Evolutionary conservation across 164 flowering plant genomes (phyloP), one percentile per base, ranked within the genome.

Genomic region (Dillenia suffruticosa): DNA sequence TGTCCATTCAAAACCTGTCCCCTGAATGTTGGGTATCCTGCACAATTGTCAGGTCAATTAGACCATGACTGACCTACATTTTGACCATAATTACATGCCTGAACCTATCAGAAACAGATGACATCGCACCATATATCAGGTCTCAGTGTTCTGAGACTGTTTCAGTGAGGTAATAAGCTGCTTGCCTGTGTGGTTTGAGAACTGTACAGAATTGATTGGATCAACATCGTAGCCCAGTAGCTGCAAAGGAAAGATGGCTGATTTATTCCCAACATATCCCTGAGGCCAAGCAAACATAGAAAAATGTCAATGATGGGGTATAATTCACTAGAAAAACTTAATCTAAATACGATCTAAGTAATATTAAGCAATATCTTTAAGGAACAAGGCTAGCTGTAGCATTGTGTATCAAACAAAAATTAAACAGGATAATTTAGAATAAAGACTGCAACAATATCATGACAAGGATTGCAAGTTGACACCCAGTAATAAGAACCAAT

Each of bases 101-200:
- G 77, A 77, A 71, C 64, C 48, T 71, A 56, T 71, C 66, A 76
- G 66, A 51, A 62, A 68, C 64, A 64, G 64, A 73, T 70, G 74
- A 68, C 67, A 67, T 68, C 78, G 73, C 83, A 78, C 84, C 79
- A 58, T 71, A 72, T 67, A 68, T 82, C 71, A 75, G 70, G 76
- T 66, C 70, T 74, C 76, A 76, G 68, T 70, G 76, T 68, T 71
- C 67, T 73, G 67, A 81, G 75, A 73, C 65, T 61, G 67, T 65
- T 65, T 66, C 72, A 77, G 65, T 71, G 73, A 75, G 79, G 79
- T 72, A 59, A 62, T 73, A 81, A 83, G 81, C 82, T 74, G 84
- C 96, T 92, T 89, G 87, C 98, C 98, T 83, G 99, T 95, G 80
- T 95, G 99, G 68, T 95, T 95, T 64, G 99, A 95, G 82, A 95